Evolutionary conservation across 805 yeast species (phyloP).

Genomic region (Yarrowia bubula): DNA sequence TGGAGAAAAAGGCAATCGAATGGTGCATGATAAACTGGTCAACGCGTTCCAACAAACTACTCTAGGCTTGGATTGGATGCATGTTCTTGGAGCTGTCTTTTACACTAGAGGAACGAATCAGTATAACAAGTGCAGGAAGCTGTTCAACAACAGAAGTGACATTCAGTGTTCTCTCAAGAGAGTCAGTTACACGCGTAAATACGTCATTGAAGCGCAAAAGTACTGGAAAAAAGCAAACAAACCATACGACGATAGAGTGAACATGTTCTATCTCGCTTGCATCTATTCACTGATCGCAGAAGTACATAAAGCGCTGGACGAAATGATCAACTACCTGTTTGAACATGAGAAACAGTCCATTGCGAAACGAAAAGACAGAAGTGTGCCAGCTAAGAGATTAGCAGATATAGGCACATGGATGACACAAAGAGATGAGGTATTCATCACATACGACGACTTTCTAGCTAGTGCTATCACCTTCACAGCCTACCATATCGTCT

Average conservation of each 20-base stretch:
- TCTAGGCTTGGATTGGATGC: slow-evolving; percentile 15
- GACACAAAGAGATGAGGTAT: background rate
- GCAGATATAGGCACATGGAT: background rate
- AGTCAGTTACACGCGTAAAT: background rate
- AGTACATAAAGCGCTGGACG: background rate
- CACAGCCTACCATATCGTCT: background rate
- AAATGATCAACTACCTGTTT: background rate
- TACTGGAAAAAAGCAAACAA: background rate
- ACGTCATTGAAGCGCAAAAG: background rate
- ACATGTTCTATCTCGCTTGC: slow-evolving; percentile 3
- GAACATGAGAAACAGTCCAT: background rate
- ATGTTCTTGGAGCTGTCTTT: background rate
- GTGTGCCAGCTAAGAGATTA: background rate
- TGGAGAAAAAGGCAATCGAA: background rate
- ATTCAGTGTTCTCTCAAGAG: background rate
- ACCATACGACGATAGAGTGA: background rate
- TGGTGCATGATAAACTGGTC: background rate
- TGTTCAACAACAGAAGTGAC: slow-evolving; percentile 5
- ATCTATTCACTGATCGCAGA: background rate
- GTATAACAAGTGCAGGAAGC: background rate
- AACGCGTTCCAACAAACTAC: background rate
- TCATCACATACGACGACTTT: background rate
- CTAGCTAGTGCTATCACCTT: background rate
- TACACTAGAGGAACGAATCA: background rate
- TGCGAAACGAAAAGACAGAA: background rate